phyloP scores from a whole-genome alignment of 306 rosid species.

The Senna siamea region DNA sequence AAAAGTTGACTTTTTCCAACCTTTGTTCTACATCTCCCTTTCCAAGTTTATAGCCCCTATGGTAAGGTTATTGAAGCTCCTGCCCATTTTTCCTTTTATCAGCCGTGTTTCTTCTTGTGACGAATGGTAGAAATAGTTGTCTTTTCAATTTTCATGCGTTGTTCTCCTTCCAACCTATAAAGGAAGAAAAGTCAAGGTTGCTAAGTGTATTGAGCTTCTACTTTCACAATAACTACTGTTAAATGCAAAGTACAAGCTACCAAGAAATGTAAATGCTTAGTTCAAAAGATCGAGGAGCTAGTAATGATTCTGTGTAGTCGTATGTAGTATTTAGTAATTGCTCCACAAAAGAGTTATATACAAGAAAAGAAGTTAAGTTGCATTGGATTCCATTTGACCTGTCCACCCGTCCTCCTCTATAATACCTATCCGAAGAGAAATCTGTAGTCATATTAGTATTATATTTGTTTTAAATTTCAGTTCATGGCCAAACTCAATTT shows the following conservation, averaged over 20 bases:
- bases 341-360: no score
- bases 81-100: neutral
- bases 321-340: no score
- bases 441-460: neutral
- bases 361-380: no score
- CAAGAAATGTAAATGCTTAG: no score
- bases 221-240: no score
- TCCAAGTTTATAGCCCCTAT: slow-evolving; percentile 2
- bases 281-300: no score
- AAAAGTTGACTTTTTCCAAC: neutral
- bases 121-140: neutral
- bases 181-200: neutral
- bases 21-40: neutral
- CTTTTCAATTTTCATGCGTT: neutral
- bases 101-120: slow-evolving; percentile 3
- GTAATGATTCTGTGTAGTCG: no score
- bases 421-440: neutral
- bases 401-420: no score
- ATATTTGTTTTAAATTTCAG: neutral
- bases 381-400: no score
- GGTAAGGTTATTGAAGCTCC: slow-evolving; percentile 36
- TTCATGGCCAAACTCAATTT: neutral
- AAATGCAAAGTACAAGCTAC: no score
- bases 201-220: neutral
- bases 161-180: neutral